Base-by-base conservation (phyloP, 495 filamentous ascomycete species). In the Penicillium parvum region DNA sequence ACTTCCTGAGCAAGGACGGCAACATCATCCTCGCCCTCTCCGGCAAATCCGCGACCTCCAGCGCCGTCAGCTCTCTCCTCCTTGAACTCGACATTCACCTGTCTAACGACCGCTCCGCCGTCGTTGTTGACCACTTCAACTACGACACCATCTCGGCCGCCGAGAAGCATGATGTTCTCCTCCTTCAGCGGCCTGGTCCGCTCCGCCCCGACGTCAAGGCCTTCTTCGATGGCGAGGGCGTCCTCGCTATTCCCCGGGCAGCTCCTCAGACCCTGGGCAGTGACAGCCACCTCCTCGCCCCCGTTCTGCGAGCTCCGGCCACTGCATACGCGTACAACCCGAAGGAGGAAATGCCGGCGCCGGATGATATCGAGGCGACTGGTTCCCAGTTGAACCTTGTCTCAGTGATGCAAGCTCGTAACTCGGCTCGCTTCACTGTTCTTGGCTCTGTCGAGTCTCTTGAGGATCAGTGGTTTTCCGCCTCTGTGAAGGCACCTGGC, bases 291-390 rank as follows among this genome's bases (percentile, higher is more conserved):
- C 79, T 96, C 1, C 67, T 96, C 27, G 75, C 83, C 21, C 88
- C 94, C 22, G 79, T 98, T 51, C 68, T 98, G 38, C 78, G 79
- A 49, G 91, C 88, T 49, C 82, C 86, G 20, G 66, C 69, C 49
- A 94, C 89, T 22, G 84, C 90, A 52, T 98, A 98, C 70, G 84
- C 78, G 57, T 96, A 95, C 73, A 95, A 94, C 66, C 85, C 89
- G 22, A 92, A 94, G 74, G 89, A 96, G 44, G 88, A 95, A 47
- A 59, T 70, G 22, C 81, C 83, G 32, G 63, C 68, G 10, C 69
- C 86, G 17, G 90, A 95, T 41, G 86, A 90, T 30, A 83, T 88
- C 41, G 90, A 89, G 65, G 87, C 82, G 18, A 83, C 81, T 40
- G 94, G 92, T 33, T 66, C 73, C 43, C 92, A 97, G 71, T 69